phyloP scores from a whole-genome alignment of 176 grass and related monocot species.

The Bonia amplexicaulis region DNA sequence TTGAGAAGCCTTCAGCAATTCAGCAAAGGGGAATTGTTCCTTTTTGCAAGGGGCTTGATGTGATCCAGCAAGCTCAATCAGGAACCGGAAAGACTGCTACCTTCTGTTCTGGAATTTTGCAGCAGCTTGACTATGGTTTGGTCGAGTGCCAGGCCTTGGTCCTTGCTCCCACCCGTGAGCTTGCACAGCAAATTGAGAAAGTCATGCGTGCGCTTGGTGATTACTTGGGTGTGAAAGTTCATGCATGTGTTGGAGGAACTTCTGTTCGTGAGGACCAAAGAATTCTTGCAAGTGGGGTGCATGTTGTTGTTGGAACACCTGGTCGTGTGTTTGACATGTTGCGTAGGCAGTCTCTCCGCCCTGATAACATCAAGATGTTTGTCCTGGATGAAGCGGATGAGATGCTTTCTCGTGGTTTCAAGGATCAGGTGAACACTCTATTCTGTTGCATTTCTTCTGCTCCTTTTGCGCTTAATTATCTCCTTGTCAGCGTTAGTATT shows the following conservation, averaged over 20 bases:
- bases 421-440: conserved; percentile 63
- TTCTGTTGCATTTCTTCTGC: neutral
- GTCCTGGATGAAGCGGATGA: conserved; percentile 95
- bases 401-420: conserved; percentile 97
- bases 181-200: conserved; percentile 93
- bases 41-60: conserved; percentile 93
- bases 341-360: conserved; percentile 72
- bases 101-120: conserved; percentile 88
- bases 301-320: conserved; percentile 85
- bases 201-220: conserved; percentile 92
- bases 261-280: conserved; percentile 89
- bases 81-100: conserved; percentile 95
- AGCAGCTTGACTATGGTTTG: conserved; percentile 83
- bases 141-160: conserved; percentile 91
- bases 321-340: conserved; percentile 91
- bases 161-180: conserved; percentile 86
- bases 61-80: conserved; percentile 92
- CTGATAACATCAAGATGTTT: conserved; percentile 91
- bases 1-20: conserved; percentile 93
- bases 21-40: conserved; percentile 92
- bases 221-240: conserved; percentile 88
- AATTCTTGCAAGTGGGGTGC: conserved; percentile 76
- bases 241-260: conserved; percentile 86
- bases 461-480: neutral
- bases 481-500: no score